phyloP scores from a whole-genome alignment of 1,284 basidiomycete species.

The Trametes versicolor region DNA sequence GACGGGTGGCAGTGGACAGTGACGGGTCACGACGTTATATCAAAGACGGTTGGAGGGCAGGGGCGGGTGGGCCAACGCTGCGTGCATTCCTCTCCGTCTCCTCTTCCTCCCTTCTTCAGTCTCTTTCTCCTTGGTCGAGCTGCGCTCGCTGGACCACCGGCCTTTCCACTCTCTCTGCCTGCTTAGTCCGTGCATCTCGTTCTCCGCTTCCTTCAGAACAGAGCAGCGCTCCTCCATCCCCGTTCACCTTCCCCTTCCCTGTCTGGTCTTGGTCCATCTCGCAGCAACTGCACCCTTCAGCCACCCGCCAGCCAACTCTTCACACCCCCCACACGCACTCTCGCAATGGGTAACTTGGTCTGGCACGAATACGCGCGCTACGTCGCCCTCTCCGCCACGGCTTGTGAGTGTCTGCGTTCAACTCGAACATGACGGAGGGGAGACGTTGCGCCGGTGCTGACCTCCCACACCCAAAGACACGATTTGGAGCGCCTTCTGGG shows the following conservation, averaged over 20 bases:
- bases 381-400: slow-evolving; percentile 74
- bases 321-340: slow-evolving; percentile 10
- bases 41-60: slow-evolving; percentile 20
- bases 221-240: slow-evolving; percentile 45
- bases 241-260: slow-evolving; percentile 34
- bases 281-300: slow-evolving; percentile 22
- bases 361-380: slow-evolving; percentile 85
- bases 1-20: slow-evolving; percentile 34
- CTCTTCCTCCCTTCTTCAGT: slow-evolving; percentile 39
- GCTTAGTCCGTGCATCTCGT: slow-evolving; percentile 41
- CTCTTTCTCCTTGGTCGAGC: slow-evolving; percentile 55
- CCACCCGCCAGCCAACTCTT: background rate
- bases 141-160: slow-evolving; percentile 58
- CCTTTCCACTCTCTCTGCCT: slow-evolving; percentile 36
- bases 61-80: slow-evolving; percentile 34
- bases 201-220: slow-evolving; percentile 37
- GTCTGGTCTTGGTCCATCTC: slow-evolving; percentile 33
- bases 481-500: slow-evolving; percentile 83
- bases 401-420: slow-evolving; percentile 65
- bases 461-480: slow-evolving; percentile 59
- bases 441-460: slow-evolving; percentile 16
- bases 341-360: slow-evolving; percentile 80
- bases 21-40: slow-evolving; percentile 35
- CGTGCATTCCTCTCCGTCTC: slow-evolving; percentile 38
- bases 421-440: slow-evolving; percentile 10